Conservation (phyloP, 106 monocot genomes). For the Agapanthus africanus region DNA sequence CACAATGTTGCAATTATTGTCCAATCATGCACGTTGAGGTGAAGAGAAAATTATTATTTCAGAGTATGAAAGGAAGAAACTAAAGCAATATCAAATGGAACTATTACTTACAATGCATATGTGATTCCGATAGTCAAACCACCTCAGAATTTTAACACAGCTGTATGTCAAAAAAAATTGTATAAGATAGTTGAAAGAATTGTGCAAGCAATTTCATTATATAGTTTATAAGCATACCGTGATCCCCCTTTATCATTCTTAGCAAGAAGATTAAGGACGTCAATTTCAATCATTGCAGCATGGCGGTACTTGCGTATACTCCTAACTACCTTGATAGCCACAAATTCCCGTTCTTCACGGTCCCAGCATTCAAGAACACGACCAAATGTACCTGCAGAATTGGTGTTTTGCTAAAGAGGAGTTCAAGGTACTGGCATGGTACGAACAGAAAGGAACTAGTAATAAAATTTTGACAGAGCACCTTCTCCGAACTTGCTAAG, state of each 20-base stretch:
- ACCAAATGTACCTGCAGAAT: conserved; percentile 86
- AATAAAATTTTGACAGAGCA: conserved; percentile 18
- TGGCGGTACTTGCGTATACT: conserved; percentile 81
- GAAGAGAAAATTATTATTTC: too few species aligned
- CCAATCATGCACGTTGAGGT: too few species aligned
- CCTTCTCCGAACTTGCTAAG: conserved; percentile 96
- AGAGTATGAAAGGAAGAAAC: too few species aligned
- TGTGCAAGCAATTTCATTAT: conserved; percentile 1
- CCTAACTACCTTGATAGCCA: conserved; percentile 83
- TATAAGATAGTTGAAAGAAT: background rate
- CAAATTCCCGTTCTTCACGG: conserved; percentile 72
- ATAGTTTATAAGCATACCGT: conserved; percentile 56
- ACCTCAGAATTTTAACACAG: conserved; percentile 78
- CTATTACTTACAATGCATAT: conserved; percentile 87
- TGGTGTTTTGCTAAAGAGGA: conserved; percentile 13
- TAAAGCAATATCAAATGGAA: background rate
- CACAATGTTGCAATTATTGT: background rate
- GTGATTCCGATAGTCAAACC: conserved; percentile 96
- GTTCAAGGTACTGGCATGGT: conserved; percentile 1
- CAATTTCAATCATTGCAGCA: conserved; percentile 96
- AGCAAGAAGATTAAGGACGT: conserved; percentile 74
- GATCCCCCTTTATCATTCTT: conserved; percentile 57
- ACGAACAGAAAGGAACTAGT: background rate
- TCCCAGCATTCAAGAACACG: conserved; percentile 99
- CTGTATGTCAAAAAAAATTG: conserved; percentile 36